phyloP scores from a whole-genome alignment of 768 basidiomycete genomes.

The Piloderma croceum region DNA sequence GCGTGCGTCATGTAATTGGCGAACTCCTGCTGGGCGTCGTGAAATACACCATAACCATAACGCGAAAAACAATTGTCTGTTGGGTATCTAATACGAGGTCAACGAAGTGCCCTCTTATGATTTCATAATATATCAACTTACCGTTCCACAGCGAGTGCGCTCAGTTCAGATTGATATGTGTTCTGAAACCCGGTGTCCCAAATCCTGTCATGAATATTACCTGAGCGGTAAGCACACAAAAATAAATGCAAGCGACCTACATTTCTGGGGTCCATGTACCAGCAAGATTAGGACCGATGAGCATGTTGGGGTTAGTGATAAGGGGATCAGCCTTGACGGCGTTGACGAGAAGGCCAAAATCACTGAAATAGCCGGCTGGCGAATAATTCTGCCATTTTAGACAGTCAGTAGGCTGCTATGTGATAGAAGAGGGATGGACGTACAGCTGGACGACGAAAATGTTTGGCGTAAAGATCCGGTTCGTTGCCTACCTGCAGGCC shows the following conservation, averaged over 20 bases:
- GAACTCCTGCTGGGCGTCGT: slow-evolving; percentile 44
- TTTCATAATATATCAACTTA: too few species aligned
- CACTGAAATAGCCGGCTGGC: slow-evolving; percentile 41
- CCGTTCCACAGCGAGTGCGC: slow-evolving; percentile 52
- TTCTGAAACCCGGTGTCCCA: slow-evolving; percentile 47
- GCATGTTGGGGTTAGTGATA: slow-evolving; percentile 38
- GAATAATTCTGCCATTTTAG: slow-evolving; percentile 13
- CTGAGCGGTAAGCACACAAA: too few species aligned
- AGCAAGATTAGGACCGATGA: slow-evolving; percentile 61
- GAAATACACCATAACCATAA: slow-evolving; percentile 35
- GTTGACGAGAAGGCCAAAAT: slow-evolving; percentile 44
- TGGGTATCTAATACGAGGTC: slow-evolving; percentile 42
- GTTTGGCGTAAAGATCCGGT: slow-evolving; percentile 63
- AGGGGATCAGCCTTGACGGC: slow-evolving; percentile 37
- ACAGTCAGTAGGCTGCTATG: too few species aligned
- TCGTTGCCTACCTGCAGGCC: slow-evolving; percentile 74
- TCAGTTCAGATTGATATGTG: slow-evolving; percentile 36
- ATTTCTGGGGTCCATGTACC: too few species aligned
- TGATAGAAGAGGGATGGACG: too few species aligned
- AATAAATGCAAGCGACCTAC: too few species aligned
- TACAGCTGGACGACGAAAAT: too few species aligned
- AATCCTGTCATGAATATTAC: too few species aligned
- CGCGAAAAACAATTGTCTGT: slow-evolving; percentile 56
- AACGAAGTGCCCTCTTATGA: too few species aligned
- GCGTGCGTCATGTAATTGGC: slow-evolving; percentile 56